Conservation (phyloP, 257 asterid species). For the Penstemon newberryi region DNA sequence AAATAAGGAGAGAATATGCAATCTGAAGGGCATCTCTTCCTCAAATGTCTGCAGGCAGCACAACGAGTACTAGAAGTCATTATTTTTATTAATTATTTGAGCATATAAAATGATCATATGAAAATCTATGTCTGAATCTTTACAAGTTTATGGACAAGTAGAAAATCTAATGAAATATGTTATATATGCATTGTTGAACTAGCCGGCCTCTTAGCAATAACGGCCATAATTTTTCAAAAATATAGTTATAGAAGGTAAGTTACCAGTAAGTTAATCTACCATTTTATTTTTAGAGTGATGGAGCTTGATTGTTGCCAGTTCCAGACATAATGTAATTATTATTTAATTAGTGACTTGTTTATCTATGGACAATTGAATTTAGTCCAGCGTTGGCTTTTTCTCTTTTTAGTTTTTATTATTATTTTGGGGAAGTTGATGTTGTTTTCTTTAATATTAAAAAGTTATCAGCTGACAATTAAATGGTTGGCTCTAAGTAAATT, state of each 20-base stretch:
- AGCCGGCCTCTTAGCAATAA: not conserved
- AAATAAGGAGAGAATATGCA: constrained; percentile 40
- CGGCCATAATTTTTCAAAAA: constrained; percentile 16
- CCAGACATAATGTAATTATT: no score
- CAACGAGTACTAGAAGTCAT: constrained; percentile 35
- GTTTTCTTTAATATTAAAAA: no score
- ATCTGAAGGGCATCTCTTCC: constrained; percentile 40
- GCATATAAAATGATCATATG: no score
- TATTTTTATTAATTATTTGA: not conserved
- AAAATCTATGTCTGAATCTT: not conserved
- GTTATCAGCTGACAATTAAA: no score
- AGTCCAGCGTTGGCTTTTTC: no score
- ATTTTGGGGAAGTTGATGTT: no score
- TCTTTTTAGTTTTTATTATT: no score
- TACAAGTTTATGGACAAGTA: not conserved
- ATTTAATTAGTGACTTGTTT: no score
- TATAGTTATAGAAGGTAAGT: constrained; percentile 9
- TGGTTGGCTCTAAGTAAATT: no score
- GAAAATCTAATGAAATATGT: constrained; percentile 15
- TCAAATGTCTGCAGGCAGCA: constrained; percentile 42
- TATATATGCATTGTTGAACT: not conserved
- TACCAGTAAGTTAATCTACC: constrained; percentile 18
- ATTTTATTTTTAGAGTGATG: not conserved
- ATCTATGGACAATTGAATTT: no score
- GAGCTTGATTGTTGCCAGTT: no score